Evolutionary conservation across 257 asterid genomes (phyloP).

Genomic region (Verbena officinalis): DNA sequence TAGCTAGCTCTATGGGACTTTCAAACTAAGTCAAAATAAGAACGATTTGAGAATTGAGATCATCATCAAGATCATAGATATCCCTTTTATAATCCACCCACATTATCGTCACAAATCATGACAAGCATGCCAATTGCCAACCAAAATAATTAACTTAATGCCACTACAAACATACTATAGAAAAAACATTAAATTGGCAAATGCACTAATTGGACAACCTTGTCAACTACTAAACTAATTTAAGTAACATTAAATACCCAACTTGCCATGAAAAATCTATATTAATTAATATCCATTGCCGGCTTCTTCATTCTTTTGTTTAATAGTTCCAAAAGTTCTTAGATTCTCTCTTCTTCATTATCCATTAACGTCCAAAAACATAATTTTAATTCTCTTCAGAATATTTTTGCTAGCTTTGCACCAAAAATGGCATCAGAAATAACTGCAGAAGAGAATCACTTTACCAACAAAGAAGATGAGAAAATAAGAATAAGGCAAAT

Average conservation of each 20-base stretch:
- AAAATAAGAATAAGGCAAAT: conserved; percentile 46
- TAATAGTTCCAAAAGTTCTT: neutral
- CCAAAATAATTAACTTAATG: neutral
- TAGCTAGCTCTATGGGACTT: conserved; percentile 1
- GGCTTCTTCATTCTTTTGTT: conserved; percentile 21
- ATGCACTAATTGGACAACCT: neutral
- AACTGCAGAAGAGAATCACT: conserved; percentile 40
- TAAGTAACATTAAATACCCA: neutral
- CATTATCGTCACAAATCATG: conserved; percentile 21
- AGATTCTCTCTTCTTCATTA: neutral
- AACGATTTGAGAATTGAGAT: conserved; percentile 15
- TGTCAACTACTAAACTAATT: conserved; percentile 21
- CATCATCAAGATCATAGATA: conserved; percentile 13
- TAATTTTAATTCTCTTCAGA: neutral
- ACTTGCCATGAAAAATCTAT: conserved; percentile 21
- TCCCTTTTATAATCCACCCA: conserved; percentile 10
- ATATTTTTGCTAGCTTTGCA: neutral
- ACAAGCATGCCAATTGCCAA: conserved; percentile 22
- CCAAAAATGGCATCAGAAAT: conserved; percentile 59
- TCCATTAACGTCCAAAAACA: too few species aligned
- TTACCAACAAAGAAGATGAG: conserved; percentile 40
- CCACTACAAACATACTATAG: neutral
- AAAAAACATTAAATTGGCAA: neutral
- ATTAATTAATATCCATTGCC: conserved; percentile 11
- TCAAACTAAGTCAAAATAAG: conserved; percentile 11